phyloP scores from a whole-genome alignment of 805 yeast genomes.

The Cyberlindnera euphorbiae region DNA sequence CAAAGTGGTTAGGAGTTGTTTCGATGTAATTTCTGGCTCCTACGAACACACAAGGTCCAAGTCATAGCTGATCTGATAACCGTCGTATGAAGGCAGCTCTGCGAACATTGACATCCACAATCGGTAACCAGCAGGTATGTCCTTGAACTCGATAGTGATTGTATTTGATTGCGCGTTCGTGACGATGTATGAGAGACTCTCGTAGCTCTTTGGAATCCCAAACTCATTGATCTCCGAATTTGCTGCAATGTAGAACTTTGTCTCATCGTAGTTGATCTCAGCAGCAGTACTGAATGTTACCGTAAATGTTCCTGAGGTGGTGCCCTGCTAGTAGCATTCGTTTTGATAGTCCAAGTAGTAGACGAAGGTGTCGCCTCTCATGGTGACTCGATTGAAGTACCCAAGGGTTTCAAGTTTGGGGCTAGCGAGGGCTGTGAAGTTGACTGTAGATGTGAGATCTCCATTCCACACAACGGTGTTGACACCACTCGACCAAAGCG shows the following conservation, averaged over 20 bases:
- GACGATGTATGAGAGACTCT: too few species aligned
- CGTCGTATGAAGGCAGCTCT: background rate
- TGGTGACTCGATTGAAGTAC: constrained; percentile 11
- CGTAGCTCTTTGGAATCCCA: too few species aligned
- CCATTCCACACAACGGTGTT: constrained; percentile 16
- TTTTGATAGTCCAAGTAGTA: constrained; percentile 11
- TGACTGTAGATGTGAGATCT: constrained; percentile 3
- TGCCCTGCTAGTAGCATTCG: constrained; percentile 2
- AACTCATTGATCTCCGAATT: too few species aligned
- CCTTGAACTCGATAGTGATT: constrained; percentile 6
- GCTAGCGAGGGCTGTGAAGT: background rate
- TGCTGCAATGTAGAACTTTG: too few species aligned
- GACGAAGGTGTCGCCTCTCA: constrained; percentile 14
- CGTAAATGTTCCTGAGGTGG: constrained; percentile 9
- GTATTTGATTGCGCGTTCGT: too few species aligned
- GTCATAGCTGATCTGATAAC: too few species aligned
- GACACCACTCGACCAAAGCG: constrained; percentile 9
- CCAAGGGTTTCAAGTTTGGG: too few species aligned
- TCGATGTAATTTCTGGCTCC: too few species aligned
- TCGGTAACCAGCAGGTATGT: constrained; percentile 7
- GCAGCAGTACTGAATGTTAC: background rate
- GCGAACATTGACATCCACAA: constrained; percentile 9
- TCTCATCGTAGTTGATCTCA: too few species aligned
- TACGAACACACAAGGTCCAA: too few species aligned
- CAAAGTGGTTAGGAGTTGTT: too few species aligned